Conservation (phyloP, 1,284 basidiomycete species). For the Puccinia brachypodii region DNA sequence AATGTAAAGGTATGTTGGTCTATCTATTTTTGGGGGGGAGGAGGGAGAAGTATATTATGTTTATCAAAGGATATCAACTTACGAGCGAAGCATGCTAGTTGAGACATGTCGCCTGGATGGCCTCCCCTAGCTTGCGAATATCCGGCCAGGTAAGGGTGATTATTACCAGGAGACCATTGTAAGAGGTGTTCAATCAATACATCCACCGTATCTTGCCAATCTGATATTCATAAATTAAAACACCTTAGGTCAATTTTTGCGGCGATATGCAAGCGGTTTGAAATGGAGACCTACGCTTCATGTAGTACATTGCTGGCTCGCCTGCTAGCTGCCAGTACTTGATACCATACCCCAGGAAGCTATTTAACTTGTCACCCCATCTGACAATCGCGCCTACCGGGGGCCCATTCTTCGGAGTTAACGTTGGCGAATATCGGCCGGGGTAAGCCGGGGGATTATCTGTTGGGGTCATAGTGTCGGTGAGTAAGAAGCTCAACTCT, state of each 20-base stretch:
- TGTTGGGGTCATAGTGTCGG: not conserved
- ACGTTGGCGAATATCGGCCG: slow-evolving; percentile 22
- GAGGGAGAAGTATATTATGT: not conserved
- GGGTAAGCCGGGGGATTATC: slow-evolving; percentile 34
- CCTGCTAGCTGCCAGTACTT: slow-evolving; percentile 46
- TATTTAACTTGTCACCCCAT: slow-evolving; percentile 28
- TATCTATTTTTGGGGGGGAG: not conserved
- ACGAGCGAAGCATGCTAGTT: slow-evolving; percentile 40
- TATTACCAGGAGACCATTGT: slow-evolving; percentile 32
- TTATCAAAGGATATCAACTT: not conserved
- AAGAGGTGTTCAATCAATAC: slow-evolving; percentile 26
- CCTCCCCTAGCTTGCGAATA: slow-evolving; percentile 16
- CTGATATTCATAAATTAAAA: not conserved
- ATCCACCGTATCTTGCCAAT: slow-evolving; percentile 38
- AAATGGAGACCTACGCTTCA: slow-evolving; percentile 8
- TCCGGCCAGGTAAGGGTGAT: slow-evolving; percentile 30
- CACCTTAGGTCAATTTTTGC: not conserved
- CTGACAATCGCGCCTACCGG: not conserved
- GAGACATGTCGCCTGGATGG: slow-evolving; percentile 11
- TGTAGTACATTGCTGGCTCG: slow-evolving; percentile 26
- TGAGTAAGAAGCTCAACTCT: not conserved
- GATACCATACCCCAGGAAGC: slow-evolving; percentile 38
- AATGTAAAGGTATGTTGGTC: not conserved
- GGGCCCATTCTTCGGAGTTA: not conserved
- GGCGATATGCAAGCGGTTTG: no score